Conservation (phyloP, 2,329 filamentous ascomycete species). For the Xylariomycetidae sp. region DNA sequence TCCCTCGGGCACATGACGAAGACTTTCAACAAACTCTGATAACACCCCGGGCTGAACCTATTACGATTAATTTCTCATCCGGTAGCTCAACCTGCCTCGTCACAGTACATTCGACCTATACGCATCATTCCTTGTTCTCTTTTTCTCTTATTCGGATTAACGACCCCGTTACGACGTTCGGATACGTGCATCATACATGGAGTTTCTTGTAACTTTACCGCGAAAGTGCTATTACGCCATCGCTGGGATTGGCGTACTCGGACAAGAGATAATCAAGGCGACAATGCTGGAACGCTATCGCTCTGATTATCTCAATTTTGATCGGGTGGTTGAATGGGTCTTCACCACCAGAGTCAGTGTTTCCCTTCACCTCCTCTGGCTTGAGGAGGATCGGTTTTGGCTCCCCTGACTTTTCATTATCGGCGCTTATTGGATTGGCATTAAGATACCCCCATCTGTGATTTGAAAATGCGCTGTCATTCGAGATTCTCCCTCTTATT, state of each 20-base stretch:
- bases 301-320: too few relatives aligned
- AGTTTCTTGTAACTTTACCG: constrained; percentile 19
- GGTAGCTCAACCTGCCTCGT: constrained; percentile 38
- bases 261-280: constrained; percentile 16
- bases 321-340: too few relatives aligned
- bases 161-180: too few relatives aligned
- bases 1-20: too few relatives aligned
- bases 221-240: constrained; percentile 36
- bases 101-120: too few relatives aligned
- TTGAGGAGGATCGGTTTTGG: too few relatives aligned
- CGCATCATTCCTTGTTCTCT: too few relatives aligned
- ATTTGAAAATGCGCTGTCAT: constrained; percentile 49
- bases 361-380: too few relatives aligned
- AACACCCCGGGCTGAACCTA: too few relatives aligned
- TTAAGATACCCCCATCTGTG: constrained; percentile 51
- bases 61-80: too few relatives aligned
- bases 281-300: constrained; percentile 40
- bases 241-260: constrained; percentile 25
- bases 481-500: constrained; percentile 23
- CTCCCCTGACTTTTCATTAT: constrained; percentile 9
- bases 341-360: too few relatives aligned
- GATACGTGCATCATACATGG: constrained; percentile 25
- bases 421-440: constrained; percentile 19
- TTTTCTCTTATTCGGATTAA: too few relatives aligned
- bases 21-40: constrained; percentile 22